phyloP scores from a whole-genome alignment of 2,329 filamentous ascomycete species.

The Pseudocercospora pini-densiflorae region DNA sequence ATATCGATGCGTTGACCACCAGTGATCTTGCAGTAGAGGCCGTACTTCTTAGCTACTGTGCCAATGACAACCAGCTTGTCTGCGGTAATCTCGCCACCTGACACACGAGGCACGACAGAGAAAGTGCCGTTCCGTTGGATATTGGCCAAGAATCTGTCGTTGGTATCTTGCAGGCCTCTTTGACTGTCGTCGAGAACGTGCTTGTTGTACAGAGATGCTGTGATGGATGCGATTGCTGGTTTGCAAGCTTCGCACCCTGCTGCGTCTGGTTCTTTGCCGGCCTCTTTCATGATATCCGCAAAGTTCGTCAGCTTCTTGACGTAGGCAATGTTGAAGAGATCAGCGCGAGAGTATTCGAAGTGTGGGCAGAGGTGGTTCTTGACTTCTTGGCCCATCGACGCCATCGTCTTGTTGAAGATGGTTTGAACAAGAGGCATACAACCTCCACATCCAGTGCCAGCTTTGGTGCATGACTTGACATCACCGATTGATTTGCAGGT shows the following conservation, averaged over 20 bases:
- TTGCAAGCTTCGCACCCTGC: slow-evolving; percentile 87
- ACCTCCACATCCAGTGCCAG: slow-evolving; percentile 86
- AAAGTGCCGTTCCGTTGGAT: slow-evolving; percentile 92
- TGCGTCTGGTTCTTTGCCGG: slow-evolving; percentile 72
- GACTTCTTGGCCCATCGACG: slow-evolving; percentile 82
- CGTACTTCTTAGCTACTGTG: slow-evolving; percentile 80
- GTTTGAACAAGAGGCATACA: slow-evolving; percentile 87
- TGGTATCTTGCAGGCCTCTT: slow-evolving; percentile 85
- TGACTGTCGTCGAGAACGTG: slow-evolving; percentile 74
- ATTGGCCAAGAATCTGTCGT: slow-evolving; percentile 85
- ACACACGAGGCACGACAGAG: slow-evolving; percentile 81
- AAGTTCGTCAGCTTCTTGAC: slow-evolving; percentile 78
- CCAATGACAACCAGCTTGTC: slow-evolving; percentile 85
- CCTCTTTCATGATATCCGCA: slow-evolving; percentile 75
- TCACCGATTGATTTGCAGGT: slow-evolving; percentile 80
- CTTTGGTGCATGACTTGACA: slow-evolving; percentile 88
- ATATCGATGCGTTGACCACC: slow-evolving; percentile 90
- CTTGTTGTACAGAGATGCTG: slow-evolving; percentile 80
- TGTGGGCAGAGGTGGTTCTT: slow-evolving; percentile 86
- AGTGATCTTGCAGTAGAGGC: slow-evolving; percentile 88
- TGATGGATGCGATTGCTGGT: slow-evolving; percentile 78
- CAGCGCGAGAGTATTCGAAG: slow-evolving; percentile 80
- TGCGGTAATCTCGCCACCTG: slow-evolving; percentile 84
- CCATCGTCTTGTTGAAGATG: slow-evolving; percentile 90
- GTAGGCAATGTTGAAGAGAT: slow-evolving; percentile 88